These are phyloP conservation scores for Leersia perrieri DNA, from an alignment of 176 grass and related monocot genomes.

Conservation along the genomic window DNA sequence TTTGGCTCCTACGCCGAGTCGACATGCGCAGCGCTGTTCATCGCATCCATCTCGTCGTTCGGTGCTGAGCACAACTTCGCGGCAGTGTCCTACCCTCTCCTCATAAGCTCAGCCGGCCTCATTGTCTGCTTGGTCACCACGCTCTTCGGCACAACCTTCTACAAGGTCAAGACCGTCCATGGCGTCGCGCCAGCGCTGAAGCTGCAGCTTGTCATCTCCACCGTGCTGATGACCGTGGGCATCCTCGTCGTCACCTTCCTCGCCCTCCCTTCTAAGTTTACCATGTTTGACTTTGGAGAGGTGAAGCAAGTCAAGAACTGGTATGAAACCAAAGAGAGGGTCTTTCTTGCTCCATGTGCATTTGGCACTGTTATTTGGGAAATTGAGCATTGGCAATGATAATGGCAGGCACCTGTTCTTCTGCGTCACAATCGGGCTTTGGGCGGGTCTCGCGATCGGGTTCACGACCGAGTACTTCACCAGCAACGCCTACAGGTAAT, in stretches of 20 bases:
- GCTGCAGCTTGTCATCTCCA: slow-evolving; percentile 60
- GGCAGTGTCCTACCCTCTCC: slow-evolving; percentile 53
- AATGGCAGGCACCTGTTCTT: slow-evolving; percentile 62
- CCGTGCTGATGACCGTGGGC: slow-evolving; percentile 55
- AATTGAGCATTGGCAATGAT: not conserved
- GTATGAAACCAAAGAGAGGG: not conserved
- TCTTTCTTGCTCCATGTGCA: not conserved
- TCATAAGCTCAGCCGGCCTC: slow-evolving; percentile 62
- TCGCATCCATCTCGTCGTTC: slow-evolving; percentile 74
- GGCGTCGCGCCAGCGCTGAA: slow-evolving; percentile 53
- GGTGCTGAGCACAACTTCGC: slow-evolving; percentile 55
- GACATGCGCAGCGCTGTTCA: slow-evolving; percentile 71
- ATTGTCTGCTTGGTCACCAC: slow-evolving; percentile 68
- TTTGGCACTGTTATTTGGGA: not conserved
- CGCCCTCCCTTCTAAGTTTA: slow-evolving; percentile 48
- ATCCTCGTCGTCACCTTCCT: slow-evolving; percentile 48
- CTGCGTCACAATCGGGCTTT: slow-evolving; percentile 55
- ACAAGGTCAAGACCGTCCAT: slow-evolving; percentile 46
- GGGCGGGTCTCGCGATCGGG: slow-evolving; percentile 66
- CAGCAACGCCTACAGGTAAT: slow-evolving; percentile 66
- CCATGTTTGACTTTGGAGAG: slow-evolving; percentile 60
- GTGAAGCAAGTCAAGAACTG: slow-evolving; percentile 65
- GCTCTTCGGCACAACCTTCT: slow-evolving; percentile 48
- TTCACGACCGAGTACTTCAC: slow-evolving; percentile 75
- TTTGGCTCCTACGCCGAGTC: slow-evolving; percentile 90